Evolutionary conservation across 2,329 filamentous ascomycete species (phyloP), one percentile per base, ranked within the genome.

Genomic region (Tympanopsis confertula): DNA sequence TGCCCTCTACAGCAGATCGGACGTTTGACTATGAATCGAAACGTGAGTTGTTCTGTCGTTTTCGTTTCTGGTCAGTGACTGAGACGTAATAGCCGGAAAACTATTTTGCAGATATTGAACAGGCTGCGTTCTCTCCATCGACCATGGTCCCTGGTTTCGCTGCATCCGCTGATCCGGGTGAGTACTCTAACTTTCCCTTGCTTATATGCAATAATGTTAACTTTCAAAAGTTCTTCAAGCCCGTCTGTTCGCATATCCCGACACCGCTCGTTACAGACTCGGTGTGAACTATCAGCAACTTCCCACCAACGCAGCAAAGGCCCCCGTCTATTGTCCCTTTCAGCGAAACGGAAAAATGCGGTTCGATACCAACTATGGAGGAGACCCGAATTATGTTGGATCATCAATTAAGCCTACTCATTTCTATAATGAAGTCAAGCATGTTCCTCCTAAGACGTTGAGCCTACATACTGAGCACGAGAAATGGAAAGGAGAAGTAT

Each of bases 211-310:
- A 13, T 12, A 20, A 20, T 38, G 19, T 38, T 19, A 37, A 47
- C 35, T 38, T 19, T 5, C 57, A 62, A 38, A 10, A 33, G 57
- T 74, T 48, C 58, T 74, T 1, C 69, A 74, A 49, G 64, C 66
- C 3, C 60, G 69, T 3, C 60, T 71, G 56, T 72, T 74, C 45
- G 57, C 65, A 15, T 75, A 75, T 43, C 63, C 67, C 1, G 71
- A 75, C 41, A 63, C 71, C 20, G 66, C 70, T 33, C 64, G 71
- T 38, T 69, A 78, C 51, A 66, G 72, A 22, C 56, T 77, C 12
- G 73, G 72, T 5, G 62, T 61, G 17, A 78, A 78, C 54, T 77
- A 74, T 48, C 64, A 72, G 43, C 66, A 71, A 43, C 61, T 75
- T 14, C 69, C 70, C 5, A 59, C 64, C 47, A 75, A 74, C 50